Evolutionary conservation across 768 basidiomycete genomes (phyloP).

Genomic region (Scleroderma bovista): DNA sequence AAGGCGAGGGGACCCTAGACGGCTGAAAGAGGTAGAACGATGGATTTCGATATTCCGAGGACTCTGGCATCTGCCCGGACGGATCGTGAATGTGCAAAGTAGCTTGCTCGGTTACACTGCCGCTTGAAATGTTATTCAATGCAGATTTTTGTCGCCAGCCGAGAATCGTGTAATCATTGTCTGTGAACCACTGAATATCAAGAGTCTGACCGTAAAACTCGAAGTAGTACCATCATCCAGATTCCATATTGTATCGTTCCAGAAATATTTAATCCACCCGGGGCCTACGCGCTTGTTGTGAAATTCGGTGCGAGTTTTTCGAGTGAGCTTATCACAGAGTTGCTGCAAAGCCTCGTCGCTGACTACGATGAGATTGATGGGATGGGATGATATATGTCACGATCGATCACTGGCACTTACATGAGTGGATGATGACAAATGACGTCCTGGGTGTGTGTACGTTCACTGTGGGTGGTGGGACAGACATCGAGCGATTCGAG

Average conservation of each 20-base stretch:
- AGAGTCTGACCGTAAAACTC: background rate
- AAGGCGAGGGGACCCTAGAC: slow-evolving; percentile 21
- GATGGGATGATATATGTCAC: background rate
- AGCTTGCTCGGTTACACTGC: slow-evolving; percentile 3
- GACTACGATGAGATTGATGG: slow-evolving; percentile 37
- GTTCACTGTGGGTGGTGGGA: slow-evolving; percentile 43
- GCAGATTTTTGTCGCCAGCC: slow-evolving; percentile 58
- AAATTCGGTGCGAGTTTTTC: slow-evolving; percentile 57
- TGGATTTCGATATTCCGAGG: slow-evolving; percentile 62
- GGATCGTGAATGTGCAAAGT: slow-evolving; percentile 65
- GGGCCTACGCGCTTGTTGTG: slow-evolving; percentile 58
- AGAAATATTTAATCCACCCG: slow-evolving; percentile 87
- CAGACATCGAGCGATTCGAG: slow-evolving; percentile 17
- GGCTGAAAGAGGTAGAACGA: slow-evolving; percentile 62
- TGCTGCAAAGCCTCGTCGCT: slow-evolving; percentile 59
- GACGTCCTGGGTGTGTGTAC: slow-evolving; percentile 75
- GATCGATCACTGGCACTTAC: slow-evolving; percentile 36
- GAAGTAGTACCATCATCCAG: slow-evolving; percentile 75
- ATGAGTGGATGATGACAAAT: slow-evolving; percentile 68
- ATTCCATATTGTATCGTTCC: slow-evolving; percentile 73
- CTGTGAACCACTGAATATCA: slow-evolving; percentile 30
- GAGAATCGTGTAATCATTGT: slow-evolving; percentile 87
- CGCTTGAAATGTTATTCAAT: slow-evolving; percentile 15
- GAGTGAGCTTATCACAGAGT: slow-evolving; percentile 66
- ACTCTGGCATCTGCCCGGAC: slow-evolving; percentile 47